phyloP scores from a whole-genome alignment of 495 filamentous ascomycete genomes.

The Aspergillus baeticus region DNA sequence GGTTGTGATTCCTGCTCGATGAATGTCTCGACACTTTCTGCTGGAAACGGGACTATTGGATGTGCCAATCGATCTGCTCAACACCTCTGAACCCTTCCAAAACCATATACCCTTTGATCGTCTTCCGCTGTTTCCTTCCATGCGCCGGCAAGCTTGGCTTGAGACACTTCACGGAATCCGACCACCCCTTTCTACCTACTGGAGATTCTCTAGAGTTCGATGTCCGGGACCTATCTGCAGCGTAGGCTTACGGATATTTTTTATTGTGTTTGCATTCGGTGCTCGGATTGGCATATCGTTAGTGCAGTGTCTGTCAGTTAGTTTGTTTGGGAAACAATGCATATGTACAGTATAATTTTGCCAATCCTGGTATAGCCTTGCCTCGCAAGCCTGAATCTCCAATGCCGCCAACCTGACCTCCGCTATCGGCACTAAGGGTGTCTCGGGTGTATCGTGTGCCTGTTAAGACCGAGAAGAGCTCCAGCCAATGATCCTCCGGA shows the following conservation, averaged over 20 bases:
- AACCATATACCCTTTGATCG: conserved; percentile 26
- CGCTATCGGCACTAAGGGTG: not conserved
- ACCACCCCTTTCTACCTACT: conserved; percentile 22
- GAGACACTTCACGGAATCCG: conserved; percentile 1
- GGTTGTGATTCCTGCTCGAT: not conserved
- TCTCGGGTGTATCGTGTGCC: too few relatives aligned
- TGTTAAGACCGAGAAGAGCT: too few relatives aligned
- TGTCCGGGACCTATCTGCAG: conserved; percentile 40
- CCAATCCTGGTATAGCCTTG: not conserved
- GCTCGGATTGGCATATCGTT: conserved; percentile 10
- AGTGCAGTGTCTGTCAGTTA: conserved; percentile 10
- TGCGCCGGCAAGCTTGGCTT: conserved; percentile 13
- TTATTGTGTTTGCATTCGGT: conserved; percentile 8
- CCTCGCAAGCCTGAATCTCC: not conserved
- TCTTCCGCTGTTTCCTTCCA: conserved; percentile 14
- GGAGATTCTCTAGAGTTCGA: conserved; percentile 16
- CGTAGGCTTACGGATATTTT: conserved; percentile 28
- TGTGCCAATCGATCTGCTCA: not conserved
- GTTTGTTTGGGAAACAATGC: conserved; percentile 14
- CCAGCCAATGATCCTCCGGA: too few relatives aligned
- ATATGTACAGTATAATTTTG: conserved; percentile 13
- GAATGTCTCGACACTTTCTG: not conserved
- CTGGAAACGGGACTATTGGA: not conserved
- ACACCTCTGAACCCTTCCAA: conserved; percentile 4
- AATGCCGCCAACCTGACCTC: not conserved